Conservation (phyloP, 2,329 filamentous ascomycete species). For the Arthrobotrys entomopaga region DNA sequence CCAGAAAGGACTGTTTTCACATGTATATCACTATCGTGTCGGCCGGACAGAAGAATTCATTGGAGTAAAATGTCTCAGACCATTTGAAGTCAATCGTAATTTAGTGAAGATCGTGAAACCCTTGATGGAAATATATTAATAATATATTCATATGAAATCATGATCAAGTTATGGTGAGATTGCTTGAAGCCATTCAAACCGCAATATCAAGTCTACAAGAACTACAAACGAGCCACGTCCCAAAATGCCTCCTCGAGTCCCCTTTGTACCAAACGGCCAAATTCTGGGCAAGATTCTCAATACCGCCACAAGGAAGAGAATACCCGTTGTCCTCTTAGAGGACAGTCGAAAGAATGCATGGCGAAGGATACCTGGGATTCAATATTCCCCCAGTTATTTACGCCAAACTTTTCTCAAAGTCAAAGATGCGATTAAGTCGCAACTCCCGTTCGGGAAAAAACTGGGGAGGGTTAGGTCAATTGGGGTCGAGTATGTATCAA, state of each 20-base stretch:
- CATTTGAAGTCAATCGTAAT: slow-evolving; percentile 34
- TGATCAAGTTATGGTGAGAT: slow-evolving; percentile 29
- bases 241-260: slow-evolving; percentile 42
- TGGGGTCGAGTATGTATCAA: slow-evolving; percentile 41
- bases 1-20: slow-evolving; percentile 32
- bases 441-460: slow-evolving; percentile 39
- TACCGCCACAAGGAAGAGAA: slow-evolving; percentile 33
- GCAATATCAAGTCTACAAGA: slow-evolving; percentile 35
- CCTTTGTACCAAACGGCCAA: slow-evolving; percentile 34
- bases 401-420: slow-evolving; percentile 18
- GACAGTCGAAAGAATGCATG: slow-evolving; percentile 29
- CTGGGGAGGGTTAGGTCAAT: slow-evolving; percentile 33
- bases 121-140: slow-evolving; percentile 40
- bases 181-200: slow-evolving; percentile 40
- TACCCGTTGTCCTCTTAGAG: slow-evolving; percentile 31
- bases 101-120: slow-evolving; percentile 35
- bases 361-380: slow-evolving; percentile 33
- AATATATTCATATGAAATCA: slow-evolving; percentile 48
- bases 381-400: slow-evolving; percentile 36
- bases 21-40: slow-evolving; percentile 32
- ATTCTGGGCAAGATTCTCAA: slow-evolving; percentile 33
- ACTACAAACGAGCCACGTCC: slow-evolving; percentile 40
- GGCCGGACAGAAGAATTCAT: slow-evolving; percentile 30
- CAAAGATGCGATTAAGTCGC: slow-evolving; percentile 26
- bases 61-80: slow-evolving; percentile 35